Evolutionary conservation across 345 rosid species (phyloP).

Genomic region (Murraya koenigii): DNA sequence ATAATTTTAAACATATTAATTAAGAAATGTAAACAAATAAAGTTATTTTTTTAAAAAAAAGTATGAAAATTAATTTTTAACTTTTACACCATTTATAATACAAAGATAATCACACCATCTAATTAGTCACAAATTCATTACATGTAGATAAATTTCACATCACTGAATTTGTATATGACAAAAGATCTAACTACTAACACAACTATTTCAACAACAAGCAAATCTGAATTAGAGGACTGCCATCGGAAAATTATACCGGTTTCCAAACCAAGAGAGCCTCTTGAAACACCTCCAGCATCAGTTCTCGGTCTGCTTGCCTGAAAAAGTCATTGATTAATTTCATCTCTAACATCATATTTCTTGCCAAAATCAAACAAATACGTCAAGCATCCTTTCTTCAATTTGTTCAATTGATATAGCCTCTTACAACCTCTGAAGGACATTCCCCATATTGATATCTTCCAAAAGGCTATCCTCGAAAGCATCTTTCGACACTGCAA

Average conservation of each 20-base stretch:
- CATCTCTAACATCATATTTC: constrained; percentile 79
- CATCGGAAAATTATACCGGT: constrained; percentile 33
- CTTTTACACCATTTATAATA: constrained; percentile 4
- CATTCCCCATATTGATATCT: constrained; percentile 75
- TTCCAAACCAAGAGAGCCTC: constrained; percentile 83
- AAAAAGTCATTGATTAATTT: constrained; percentile 67
- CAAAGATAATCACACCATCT: neutral
- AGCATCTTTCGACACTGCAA: too few relatives aligned
- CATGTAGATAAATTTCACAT: neutral
- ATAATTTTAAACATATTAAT: neutral
- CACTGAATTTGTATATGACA: neutral
- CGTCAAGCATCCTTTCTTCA: constrained; percentile 79
- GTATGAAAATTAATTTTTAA: too few relatives aligned
- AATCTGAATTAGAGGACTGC: neutral
- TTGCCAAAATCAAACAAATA: constrained; percentile 87
- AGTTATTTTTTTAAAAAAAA: too few relatives aligned
- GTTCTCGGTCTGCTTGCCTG: constrained; percentile 70
- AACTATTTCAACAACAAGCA: neutral
- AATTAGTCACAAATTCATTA: neutral
- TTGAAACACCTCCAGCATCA: constrained; percentile 87
- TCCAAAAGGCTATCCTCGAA: constrained; percentile 85
- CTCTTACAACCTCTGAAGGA: constrained; percentile 82
- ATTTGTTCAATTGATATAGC: constrained; percentile 75
- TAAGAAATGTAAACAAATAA: too few relatives aligned
- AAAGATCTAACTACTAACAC: neutral